Evolutionary conservation across 192 early-diverging fungal species (phyloP).

Genomic region (Coemansia sp.): DNA sequence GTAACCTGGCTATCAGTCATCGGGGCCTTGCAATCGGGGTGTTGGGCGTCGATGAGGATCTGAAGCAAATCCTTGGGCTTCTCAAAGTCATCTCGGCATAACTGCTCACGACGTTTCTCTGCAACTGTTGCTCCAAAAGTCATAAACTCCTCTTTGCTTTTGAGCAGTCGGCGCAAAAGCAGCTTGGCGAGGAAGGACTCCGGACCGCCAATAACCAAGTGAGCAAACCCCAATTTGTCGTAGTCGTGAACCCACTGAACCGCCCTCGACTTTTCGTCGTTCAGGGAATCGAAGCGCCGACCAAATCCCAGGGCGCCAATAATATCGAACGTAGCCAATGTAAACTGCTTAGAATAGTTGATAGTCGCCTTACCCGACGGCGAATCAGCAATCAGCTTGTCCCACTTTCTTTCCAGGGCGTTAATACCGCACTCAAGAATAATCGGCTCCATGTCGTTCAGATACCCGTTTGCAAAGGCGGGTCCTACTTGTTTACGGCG

Average conservation of each 20-base stretch:
- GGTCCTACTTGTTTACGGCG: slow-evolving; percentile 30
- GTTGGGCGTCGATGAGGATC: slow-evolving; percentile 37
- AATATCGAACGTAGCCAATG: slow-evolving; percentile 25
- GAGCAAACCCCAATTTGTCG: slow-evolving; percentile 8
- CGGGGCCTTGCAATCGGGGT: slow-evolving; percentile 32
- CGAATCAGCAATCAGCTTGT: not conserved
- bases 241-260: slow-evolving; percentile 21
- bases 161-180: slow-evolving; percentile 1
- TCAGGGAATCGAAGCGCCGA: slow-evolving; percentile 31
- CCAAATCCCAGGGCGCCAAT: slow-evolving; percentile 36
- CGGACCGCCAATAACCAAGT: not conserved
- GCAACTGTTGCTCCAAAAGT: slow-evolving; percentile 12
- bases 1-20: slow-evolving; percentile 36
- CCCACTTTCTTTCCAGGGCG: slow-evolving; percentile 31
- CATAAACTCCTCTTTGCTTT: slow-evolving; percentile 25
- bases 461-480: slow-evolving; percentile 24
- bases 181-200: slow-evolving; percentile 13
- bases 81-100: slow-evolving; percentile 4
- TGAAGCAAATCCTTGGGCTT: slow-evolving; percentile 51
- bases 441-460: slow-evolving; percentile 24
- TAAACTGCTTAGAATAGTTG: slow-evolving; percentile 27
- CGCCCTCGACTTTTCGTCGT: slow-evolving; percentile 13
- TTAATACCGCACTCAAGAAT: slow-evolving; percentile 30
- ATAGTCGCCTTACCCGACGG: not conserved
- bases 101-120: slow-evolving; percentile 5